phyloP scores from a whole-genome alignment of 2,329 filamentous ascomycete genomes.

The Trichoderma asperellum region DNA sequence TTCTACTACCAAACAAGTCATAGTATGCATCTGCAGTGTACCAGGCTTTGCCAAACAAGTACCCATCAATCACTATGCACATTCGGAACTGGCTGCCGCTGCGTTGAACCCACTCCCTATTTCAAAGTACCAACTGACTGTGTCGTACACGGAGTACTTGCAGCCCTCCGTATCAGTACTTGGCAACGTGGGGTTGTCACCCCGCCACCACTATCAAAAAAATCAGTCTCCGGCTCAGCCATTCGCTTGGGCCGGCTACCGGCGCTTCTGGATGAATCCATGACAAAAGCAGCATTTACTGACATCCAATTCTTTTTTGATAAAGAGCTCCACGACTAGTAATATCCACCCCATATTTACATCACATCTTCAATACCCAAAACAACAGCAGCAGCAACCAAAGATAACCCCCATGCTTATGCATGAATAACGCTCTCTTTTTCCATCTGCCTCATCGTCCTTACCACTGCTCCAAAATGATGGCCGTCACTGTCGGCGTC shows the following conservation, averaged over 20 bases:
- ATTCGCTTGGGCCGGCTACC: background rate
- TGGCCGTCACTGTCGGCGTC: slow-evolving; percentile 59
- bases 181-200: slow-evolving; percentile 1
- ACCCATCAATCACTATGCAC: background rate
- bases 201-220: slow-evolving; percentile 16
- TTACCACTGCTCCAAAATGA: slow-evolving; percentile 20
- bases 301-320: background rate
- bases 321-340: background rate
- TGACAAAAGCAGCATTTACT: background rate
- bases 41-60: background rate
- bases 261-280: slow-evolving; percentile 19
- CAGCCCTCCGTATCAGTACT: background rate
- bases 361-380: background rate
- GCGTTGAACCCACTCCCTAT: background rate
- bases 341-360: background rate
- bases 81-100: background rate
- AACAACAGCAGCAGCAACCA: background rate
- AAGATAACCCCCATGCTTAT: background rate
- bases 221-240: background rate
- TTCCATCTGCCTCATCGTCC: slow-evolving; percentile 29
- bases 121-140: background rate
- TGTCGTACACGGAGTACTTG: background rate
- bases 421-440: background rate
- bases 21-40: background rate
- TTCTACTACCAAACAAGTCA: no score